Conservation (phyloP, 2,329 filamentous ascomycete species). For the Aspergillus phoenicis region DNA sequence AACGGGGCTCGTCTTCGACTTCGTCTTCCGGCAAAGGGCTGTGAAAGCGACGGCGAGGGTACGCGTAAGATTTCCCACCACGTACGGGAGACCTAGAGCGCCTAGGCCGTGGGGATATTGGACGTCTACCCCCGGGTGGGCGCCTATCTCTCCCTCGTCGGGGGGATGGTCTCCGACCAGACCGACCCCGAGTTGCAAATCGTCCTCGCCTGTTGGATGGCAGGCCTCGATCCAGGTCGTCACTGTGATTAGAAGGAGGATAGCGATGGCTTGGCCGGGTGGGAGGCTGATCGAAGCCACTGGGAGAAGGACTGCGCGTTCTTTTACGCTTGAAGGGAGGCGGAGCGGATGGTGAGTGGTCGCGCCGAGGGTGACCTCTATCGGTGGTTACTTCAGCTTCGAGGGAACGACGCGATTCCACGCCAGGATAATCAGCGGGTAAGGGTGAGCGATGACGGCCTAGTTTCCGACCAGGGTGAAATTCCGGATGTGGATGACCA, state of each 20-base stretch:
- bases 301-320: slow-evolving; percentile 46
- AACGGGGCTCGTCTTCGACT: slow-evolving; percentile 30
- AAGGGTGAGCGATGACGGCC: slow-evolving; percentile 27
- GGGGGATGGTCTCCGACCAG: slow-evolving; percentile 35
- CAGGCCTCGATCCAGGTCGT: slow-evolving; percentile 43
- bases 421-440: slow-evolving; percentile 25
- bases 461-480: slow-evolving; percentile 25
- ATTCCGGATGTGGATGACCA: slow-evolving; percentile 24
- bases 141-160: slow-evolving; percentile 38
- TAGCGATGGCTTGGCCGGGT: slow-evolving; percentile 24
- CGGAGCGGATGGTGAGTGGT: slow-evolving; percentile 35
- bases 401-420: slow-evolving; percentile 22
- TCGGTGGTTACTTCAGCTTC: slow-evolving; percentile 23
- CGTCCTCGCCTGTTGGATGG: slow-evolving; percentile 39
- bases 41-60: slow-evolving; percentile 32
- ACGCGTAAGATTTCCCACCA: slow-evolving; percentile 27
- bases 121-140: slow-evolving; percentile 33
- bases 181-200: slow-evolving; percentile 35
- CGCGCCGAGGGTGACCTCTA: slow-evolving; percentile 30
- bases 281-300: slow-evolving; percentile 31
- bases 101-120: slow-evolving; percentile 30
- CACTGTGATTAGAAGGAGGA: slow-evolving; percentile 32
- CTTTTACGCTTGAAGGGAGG: slow-evolving; percentile 42
- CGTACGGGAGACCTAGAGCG: slow-evolving; percentile 38
- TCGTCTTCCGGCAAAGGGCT: slow-evolving; percentile 32